Evolutionary conservation across 1,139 yeast genomes (phyloP).

Genomic region (Fermentozyma sake): DNA sequence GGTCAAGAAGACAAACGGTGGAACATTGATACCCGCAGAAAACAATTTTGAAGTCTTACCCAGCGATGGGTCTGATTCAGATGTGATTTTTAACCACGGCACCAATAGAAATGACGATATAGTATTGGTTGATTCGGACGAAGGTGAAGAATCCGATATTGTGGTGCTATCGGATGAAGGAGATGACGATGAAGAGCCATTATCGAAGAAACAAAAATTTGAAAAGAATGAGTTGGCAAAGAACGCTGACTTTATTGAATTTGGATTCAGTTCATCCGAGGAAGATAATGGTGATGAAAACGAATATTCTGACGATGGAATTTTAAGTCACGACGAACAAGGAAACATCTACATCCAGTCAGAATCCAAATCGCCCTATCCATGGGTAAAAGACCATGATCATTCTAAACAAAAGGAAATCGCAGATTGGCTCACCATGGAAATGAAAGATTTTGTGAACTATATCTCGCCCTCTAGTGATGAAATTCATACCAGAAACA

Average conservation of each 20-base stretch:
- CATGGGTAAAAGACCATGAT: constrained; percentile 78
- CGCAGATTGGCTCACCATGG: constrained; percentile 85
- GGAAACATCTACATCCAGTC: constrained; percentile 19
- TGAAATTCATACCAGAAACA: constrained; percentile 69
- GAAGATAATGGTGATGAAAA: constrained; percentile 30
- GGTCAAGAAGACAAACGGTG: constrained; percentile 7
- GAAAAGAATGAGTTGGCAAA: constrained; percentile 34
- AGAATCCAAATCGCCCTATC: constrained; percentile 45
- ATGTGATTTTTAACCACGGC: constrained; percentile 18
- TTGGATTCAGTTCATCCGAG: constrained; percentile 48
- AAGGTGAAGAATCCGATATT: constrained; percentile 19
- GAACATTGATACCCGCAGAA: constrained; percentile 9
- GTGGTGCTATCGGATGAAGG: constrained; percentile 34
- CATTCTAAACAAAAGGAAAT: constrained; percentile 72
- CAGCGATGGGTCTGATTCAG: constrained; percentile 18
- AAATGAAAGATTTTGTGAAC: constrained; percentile 79
- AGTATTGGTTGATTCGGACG: constrained; percentile 23
- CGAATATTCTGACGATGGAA: constrained; percentile 33
- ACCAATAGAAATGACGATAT: constrained; percentile 15
- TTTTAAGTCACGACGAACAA: constrained; percentile 32
- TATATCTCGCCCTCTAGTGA: constrained; percentile 82
- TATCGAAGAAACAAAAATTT: constrained; percentile 9
- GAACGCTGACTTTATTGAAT: constrained; percentile 58
- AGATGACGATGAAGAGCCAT: constrained; percentile 15
- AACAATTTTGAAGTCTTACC: constrained; percentile 19